Percentiles rank a stretch among this genome's conserved stretches.
phyloP scores from a whole-genome alignment of 140 eudicot species.

The Ambrosia hybrid region DNA sequence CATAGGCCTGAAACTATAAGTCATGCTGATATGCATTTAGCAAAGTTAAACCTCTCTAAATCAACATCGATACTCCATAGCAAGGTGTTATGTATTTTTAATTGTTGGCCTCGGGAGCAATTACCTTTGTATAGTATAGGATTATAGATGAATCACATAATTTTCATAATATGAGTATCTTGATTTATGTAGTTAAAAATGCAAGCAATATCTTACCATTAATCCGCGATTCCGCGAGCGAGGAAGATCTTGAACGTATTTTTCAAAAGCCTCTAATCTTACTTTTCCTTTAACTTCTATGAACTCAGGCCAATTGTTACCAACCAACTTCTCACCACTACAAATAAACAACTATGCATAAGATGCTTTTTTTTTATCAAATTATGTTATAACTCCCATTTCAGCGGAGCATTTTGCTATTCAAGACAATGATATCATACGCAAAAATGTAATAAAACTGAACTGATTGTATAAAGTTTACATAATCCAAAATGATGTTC shows the following conservation, averaged over 20 bases:
- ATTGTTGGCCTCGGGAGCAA: background rate
- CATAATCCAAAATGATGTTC: background rate
- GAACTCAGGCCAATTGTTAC: constrained; percentile 60
- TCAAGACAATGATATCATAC: constrained; percentile 19
- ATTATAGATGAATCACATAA: constrained; percentile 6
- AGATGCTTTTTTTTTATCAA: constrained; percentile 14
- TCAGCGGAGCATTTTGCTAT: constrained; percentile 12
- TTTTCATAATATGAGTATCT: constrained; percentile 8
- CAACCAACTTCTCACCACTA: constrained; percentile 78
- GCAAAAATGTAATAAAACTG: constrained; percentile 9
- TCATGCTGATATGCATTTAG: background rate
- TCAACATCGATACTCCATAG: background rate
- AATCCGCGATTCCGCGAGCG: constrained; percentile 78
- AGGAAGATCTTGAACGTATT: constrained; percentile 82
- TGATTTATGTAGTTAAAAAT: constrained; percentile 6
- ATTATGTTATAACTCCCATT: constrained; percentile 12
- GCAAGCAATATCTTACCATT: constrained; percentile 56
- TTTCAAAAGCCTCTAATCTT: constrained; percentile 73
- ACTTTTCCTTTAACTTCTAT: constrained; percentile 84
- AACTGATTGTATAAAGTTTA: constrained; percentile 11
- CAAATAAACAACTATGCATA: constrained; percentile 43
- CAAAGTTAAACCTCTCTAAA: constrained; percentile 7
- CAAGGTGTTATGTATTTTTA: constrained; percentile 14
- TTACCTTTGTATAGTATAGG: background rate
- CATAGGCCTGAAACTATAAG: background rate